These are phyloP conservation scores for Ogataea neopini DNA, from an alignment of 805 yeast genomes.

Conservation along the genomic window DNA sequence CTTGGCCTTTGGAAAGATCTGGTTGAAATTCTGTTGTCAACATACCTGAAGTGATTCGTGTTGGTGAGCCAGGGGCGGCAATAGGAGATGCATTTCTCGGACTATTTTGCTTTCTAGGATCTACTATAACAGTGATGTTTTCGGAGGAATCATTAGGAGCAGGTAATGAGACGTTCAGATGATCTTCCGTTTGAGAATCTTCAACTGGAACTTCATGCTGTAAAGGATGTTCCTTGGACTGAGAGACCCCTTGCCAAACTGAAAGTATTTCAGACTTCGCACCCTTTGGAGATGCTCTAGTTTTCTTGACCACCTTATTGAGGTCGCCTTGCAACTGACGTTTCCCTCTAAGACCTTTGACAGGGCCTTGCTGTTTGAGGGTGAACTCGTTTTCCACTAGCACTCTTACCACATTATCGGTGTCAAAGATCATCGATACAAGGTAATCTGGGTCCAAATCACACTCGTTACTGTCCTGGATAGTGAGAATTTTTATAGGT, in stretches of 20 bases:
- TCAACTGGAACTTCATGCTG: constrained; percentile 6
- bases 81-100: constrained; percentile 33
- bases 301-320: constrained; percentile 34
- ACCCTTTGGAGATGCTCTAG: constrained; percentile 22
- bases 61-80: constrained; percentile 36
- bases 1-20: constrained; percentile 34
- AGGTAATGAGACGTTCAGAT: constrained; percentile 20
- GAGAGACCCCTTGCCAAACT: constrained; percentile 23
- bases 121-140: constrained; percentile 24
- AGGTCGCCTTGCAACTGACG: constrained; percentile 28
- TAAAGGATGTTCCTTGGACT: constrained; percentile 1
- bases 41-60: constrained; percentile 41
- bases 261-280: constrained; percentile 15
- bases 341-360: constrained; percentile 19
- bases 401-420: constrained; percentile 48
- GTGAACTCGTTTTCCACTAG: constrained; percentile 42
- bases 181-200: constrained; percentile 1
- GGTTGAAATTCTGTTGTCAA: constrained; percentile 32
- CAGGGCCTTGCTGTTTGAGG: not conserved
- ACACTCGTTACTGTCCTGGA: constrained; percentile 68
- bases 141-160: constrained; percentile 22
- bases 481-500: constrained; percentile 52
- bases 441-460: constrained; percentile 79
- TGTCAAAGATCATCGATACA: constrained; percentile 63
- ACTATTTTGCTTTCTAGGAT: constrained; percentile 28